A percentile compares a stretch with the other conserved stretches of the same genome.
Evolutionary conservation across 1,284 basidiomycete genomes (phyloP).

Genomic region (Inonotus hispidus): DNA sequence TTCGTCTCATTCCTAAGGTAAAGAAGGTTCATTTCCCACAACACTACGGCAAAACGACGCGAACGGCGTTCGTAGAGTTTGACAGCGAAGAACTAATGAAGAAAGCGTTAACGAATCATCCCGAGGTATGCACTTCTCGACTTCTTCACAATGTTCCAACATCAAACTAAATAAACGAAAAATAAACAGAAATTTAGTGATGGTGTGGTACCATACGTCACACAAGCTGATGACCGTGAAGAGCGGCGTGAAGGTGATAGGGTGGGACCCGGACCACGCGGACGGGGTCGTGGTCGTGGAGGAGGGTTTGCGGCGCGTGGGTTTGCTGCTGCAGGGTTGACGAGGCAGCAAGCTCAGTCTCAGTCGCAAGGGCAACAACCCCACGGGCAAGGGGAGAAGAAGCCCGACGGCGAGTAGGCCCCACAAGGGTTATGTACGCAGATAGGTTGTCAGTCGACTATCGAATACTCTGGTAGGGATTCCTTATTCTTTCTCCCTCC

Average conservation of each 20-base stretch:
- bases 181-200: conserved; percentile 56
- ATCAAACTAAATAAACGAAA: no score
- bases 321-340: conserved; percentile 65
- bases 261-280: conserved; percentile 32
- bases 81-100: conserved; percentile 80
- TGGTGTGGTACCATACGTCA: conserved; percentile 52
- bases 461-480: no score
- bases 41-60: conserved; percentile 41
- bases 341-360: conserved; percentile 28
- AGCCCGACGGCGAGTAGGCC: conserved; percentile 28
- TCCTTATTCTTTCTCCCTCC: no score
- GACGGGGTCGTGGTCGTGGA: conserved; percentile 53
- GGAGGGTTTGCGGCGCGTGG: conserved; percentile 57
- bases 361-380: background rate
- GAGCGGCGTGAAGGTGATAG: conserved; percentile 1
- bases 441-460: no score
- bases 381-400: conserved; percentile 18
- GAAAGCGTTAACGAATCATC: conserved; percentile 64
- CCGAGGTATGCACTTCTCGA: conserved; percentile 44
- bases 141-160: background rate
- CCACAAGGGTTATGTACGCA: background rate
- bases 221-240: conserved; percentile 63
- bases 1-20: conserved; percentile 43
- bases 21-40: conserved; percentile 63
- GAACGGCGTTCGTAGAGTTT: conserved; percentile 82